These are phyloP conservation scores for Naganishia vaughanmartiniae DNA, from an alignment of 768 basidiomycete species.

Conservation along the genomic window DNA sequence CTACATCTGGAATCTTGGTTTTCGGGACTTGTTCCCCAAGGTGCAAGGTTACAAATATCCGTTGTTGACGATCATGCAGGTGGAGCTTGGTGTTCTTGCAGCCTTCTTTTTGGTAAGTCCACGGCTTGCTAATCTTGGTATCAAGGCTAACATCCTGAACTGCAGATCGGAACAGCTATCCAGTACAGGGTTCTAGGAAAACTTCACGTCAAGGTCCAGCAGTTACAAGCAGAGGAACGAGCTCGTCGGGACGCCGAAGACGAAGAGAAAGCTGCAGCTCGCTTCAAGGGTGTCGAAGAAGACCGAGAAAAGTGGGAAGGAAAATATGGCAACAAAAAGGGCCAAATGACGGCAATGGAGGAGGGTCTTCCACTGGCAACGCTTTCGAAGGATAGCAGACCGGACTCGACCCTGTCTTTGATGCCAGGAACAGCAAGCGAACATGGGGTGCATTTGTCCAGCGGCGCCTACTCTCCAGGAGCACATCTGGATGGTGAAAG, in stretches of 20 bases:
- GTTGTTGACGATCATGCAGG: constrained; percentile 83
- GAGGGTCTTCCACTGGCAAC: constrained; percentile 22
- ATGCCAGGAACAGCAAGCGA: constrained; percentile 10
- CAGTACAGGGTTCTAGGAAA: constrained; percentile 81
- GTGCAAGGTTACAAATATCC: constrained; percentile 70
- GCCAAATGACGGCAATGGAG: constrained; percentile 7
- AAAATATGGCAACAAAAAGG: constrained; percentile 63
- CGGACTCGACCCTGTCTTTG: constrained; percentile 8
- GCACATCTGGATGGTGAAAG: constrained; percentile 11
- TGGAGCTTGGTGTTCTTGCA: constrained; percentile 83
- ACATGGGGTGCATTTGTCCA: not conserved
- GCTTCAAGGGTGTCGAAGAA: constrained; percentile 63
- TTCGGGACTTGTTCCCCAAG: constrained; percentile 72
- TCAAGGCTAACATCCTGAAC: not conserved
- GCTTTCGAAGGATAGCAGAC: constrained; percentile 6
- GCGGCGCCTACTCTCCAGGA: not conserved
- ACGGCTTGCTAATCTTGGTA: not conserved
- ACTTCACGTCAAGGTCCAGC: constrained; percentile 67
- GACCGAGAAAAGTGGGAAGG: constrained; percentile 85
- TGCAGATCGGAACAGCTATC: constrained; percentile 74
- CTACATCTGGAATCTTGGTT: constrained; percentile 93
- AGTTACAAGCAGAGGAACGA: constrained; percentile 70
- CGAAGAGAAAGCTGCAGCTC: constrained; percentile 69
- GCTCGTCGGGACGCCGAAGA: constrained; percentile 70
- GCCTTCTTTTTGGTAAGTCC: constrained; percentile 64